Evolutionary conservation across 495 filamentous ascomycete species (phyloP).

Genomic region (Aspergillus carlsbadensis): DNA sequence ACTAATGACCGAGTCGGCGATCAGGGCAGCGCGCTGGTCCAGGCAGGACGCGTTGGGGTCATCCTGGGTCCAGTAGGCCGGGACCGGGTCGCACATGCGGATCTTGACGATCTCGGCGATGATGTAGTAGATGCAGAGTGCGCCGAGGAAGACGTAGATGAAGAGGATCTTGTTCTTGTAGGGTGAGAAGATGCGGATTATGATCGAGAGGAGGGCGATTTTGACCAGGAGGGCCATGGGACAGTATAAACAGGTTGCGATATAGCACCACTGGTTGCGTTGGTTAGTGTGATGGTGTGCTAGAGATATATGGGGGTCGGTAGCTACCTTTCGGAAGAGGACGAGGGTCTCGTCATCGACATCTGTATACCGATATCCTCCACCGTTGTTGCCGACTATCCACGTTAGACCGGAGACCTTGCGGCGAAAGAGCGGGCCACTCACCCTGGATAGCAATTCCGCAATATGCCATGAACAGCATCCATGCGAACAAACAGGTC

Average conservation of each 20-base stretch:
- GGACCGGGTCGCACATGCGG: conserved; percentile 37
- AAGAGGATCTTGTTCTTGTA: conserved; percentile 38
- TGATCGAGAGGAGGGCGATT: conserved; percentile 46
- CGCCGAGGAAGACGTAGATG: conserved; percentile 45
- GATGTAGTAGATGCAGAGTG: conserved; percentile 39
- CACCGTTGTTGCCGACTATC: conserved; percentile 40
- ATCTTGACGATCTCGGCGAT: conserved; percentile 35
- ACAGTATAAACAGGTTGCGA: conserved; percentile 47
- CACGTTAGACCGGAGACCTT: no score
- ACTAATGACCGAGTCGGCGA: conserved; percentile 49
- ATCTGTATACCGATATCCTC: conserved; percentile 34
- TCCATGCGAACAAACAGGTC: conserved; percentile 36
- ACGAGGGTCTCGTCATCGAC: conserved; percentile 19
- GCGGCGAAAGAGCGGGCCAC: no score
- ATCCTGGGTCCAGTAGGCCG: conserved; percentile 27
- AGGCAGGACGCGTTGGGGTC: conserved; percentile 31
- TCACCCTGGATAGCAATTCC: conserved; percentile 34
- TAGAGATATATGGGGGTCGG: not conserved
- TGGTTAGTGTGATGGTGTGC: not conserved
- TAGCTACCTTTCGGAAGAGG: conserved; percentile 31
- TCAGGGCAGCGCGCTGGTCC: conserved; percentile 41
- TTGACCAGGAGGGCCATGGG: conserved; percentile 49
- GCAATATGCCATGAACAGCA: conserved; percentile 42
- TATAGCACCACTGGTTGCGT: conserved; percentile 33
- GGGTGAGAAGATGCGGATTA: conserved; percentile 47